These are phyloP conservation scores for Daldinia sp. DNA, from an alignment of 2,329 filamentous ascomycete genomes.

Conservation along the genomic window DNA sequence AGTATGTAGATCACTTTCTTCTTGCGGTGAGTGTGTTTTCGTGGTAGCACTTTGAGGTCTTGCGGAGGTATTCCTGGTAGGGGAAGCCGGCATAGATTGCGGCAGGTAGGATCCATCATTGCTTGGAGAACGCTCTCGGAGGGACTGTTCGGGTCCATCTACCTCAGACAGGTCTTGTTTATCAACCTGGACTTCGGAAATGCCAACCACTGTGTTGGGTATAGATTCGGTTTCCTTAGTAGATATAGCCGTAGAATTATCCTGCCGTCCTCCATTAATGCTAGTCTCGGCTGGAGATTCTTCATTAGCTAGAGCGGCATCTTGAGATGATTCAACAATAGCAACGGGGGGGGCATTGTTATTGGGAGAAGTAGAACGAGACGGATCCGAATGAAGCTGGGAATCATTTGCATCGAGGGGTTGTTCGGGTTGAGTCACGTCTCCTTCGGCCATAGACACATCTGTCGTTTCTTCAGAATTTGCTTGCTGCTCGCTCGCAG, in stretches of 20 bases:
- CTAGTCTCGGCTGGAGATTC: not conserved
- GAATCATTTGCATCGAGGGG: slow-evolving; percentile 4
- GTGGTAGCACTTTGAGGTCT: slow-evolving; percentile 27
- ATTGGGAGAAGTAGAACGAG: not conserved
- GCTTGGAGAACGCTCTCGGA: slow-evolving; percentile 39
- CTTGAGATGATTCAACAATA: slow-evolving; percentile 10
- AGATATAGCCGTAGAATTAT: not conserved
- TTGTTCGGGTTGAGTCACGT: slow-evolving; percentile 1
- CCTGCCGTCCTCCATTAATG: not conserved
- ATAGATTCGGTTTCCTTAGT: not conserved
- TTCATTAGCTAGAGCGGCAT: slow-evolving; percentile 2
- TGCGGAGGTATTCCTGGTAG: slow-evolving; percentile 29
- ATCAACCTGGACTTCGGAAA: slow-evolving; percentile 10
- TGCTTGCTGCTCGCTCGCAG: slow-evolving; percentile 6
- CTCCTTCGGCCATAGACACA: slow-evolving; percentile 22
- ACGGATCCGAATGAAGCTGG: not conserved
- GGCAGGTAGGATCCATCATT: slow-evolving; percentile 44
- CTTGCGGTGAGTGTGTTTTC: slow-evolving; percentile 9
- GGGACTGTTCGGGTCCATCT: slow-evolving; percentile 40
- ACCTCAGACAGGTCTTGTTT: slow-evolving; percentile 21
- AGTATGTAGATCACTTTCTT: slow-evolving; percentile 28
- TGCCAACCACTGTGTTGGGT: not conserved
- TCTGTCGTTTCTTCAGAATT: slow-evolving; percentile 14
- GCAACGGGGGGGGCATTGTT: not conserved
- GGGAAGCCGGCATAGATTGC: slow-evolving; percentile 41